Evolutionary conservation across 768 basidiomycete species (phyloP).

Genomic region (Termitomyces eurrhizus): DNA sequence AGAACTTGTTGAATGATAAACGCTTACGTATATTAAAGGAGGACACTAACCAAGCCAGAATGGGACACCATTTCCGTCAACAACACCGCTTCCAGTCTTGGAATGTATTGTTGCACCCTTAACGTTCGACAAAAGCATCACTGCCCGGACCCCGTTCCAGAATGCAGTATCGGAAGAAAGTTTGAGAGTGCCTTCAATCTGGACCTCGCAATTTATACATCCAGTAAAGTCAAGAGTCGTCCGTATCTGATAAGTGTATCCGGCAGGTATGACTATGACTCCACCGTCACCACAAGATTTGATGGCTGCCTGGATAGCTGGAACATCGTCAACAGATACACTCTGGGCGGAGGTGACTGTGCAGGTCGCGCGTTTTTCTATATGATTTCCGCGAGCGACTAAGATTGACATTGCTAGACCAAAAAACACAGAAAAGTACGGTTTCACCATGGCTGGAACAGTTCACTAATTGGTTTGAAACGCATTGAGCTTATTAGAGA

Average conservation of each 20-base stretch:
- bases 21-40: not conserved
- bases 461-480: not conserved
- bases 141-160: slow-evolving; percentile 25
- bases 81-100: slow-evolving; percentile 24
- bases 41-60: slow-evolving; percentile 23
- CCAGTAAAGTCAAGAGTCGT: slow-evolving; percentile 25
- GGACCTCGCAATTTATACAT: slow-evolving; percentile 26
- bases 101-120: slow-evolving; percentile 23
- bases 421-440: slow-evolving; percentile 5
- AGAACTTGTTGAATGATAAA: not conserved
- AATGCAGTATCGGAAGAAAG: slow-evolving; percentile 23
- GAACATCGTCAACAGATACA: slow-evolving; percentile 25
- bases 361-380: slow-evolving; percentile 25
- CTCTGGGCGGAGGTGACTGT: slow-evolving; percentile 21
- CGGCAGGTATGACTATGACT: slow-evolving; percentile 26
- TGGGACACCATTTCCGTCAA: slow-evolving; percentile 28
- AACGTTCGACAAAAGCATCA: slow-evolving; percentile 21
- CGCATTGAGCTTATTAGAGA: not conserved
- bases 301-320: slow-evolving; percentile 25
- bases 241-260: slow-evolving; percentile 22
- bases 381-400: not conserved
- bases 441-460: not conserved
- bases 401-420: slow-evolving; percentile 1
- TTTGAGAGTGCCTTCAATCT: slow-evolving; percentile 27
- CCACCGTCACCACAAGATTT: slow-evolving; percentile 28